Base-by-base conservation (phyloP, 345 rosid genomes). In the Turnera subulata region DNA sequence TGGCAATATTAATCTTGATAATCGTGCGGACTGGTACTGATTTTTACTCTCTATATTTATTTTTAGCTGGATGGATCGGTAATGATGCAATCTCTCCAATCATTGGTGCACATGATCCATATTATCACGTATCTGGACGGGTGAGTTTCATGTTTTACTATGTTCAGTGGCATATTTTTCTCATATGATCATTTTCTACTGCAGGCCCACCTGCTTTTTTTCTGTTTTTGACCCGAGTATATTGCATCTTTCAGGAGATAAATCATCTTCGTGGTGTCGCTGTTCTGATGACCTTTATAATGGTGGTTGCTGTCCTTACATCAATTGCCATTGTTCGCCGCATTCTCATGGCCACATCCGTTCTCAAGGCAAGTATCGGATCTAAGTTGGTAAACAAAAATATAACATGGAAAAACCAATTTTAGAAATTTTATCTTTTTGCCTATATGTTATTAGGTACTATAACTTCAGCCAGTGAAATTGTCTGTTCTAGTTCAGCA, bases 11-110 rank as follows among this genome's bases (percentile, higher is more conserved):
- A 8, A 29, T 29, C 35, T 29, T 29, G 35, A 37, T 51, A 7
- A 14, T 59, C 12, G 12, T 11, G 50, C 18, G 49, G 9, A 50
- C 25, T 11, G 4, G 10, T 32, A 67, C 46, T 59, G 75, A 47
- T 68, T 45, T 43, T 48, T 25, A 14, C 22, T 55, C 1, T 39
- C 7, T 43, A 39, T 19, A 16, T 22, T 17, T 23, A 9, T 33
- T 76, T 68, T 65, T 73, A 92, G 98, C 96, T 80, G 95, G 98
- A 70, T 92, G 98, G 98, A 80, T 92, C 22, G 95, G 97, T 56
- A 79, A 86, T 55, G 91, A 84, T 80, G 95, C 91, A 49, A 80
- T 92, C 64, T 76, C 97, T 33, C 95, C 98, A 22, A 78, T 92
- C 66, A 89, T 86, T 32, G 98, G 97, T 54, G 79, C 62, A 58